These are phyloP conservation scores for Hyparrhenia diplandra DNA, from an alignment of 176 grass and related monocot genomes.

Conservation along the genomic window DNA sequence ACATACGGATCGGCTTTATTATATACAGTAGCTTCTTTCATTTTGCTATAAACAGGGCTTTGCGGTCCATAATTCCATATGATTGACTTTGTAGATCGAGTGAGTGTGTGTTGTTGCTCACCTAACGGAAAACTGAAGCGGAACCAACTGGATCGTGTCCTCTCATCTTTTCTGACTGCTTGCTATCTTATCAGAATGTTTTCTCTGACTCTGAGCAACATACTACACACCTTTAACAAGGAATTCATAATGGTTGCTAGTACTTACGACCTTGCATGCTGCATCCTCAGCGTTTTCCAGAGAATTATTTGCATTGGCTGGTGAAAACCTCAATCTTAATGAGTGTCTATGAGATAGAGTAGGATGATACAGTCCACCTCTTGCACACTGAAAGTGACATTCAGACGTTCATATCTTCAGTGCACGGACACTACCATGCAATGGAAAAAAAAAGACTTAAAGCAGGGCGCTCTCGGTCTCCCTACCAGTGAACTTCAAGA, in stretches of 20 bases:
- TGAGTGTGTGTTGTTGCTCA: not conserved
- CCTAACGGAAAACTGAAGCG: slow-evolving; percentile 1
- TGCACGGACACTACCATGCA: not conserved
- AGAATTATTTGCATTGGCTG: no score
- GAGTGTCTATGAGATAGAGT: not conserved
- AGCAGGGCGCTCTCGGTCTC: not conserved
- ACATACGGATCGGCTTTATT: not conserved
- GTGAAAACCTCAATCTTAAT: not conserved
- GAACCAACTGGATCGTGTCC: not conserved
- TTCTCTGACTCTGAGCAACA: not conserved
- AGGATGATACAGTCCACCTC: not conserved
- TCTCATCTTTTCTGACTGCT: not conserved
- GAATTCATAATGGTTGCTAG: not conserved
- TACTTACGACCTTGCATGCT: no score
- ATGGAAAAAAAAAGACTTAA: not conserved
- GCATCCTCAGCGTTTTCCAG: no score
- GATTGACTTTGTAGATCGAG: not conserved
- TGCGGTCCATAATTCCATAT: no score
- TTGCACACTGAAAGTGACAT: not conserved
- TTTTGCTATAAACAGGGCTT: not conserved
- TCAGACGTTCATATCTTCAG: not conserved
- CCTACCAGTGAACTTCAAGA: not conserved
- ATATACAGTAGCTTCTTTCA: not conserved
- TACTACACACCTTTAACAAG: not conserved
- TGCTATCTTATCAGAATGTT: not conserved